Conservation (phyloP, 306 rosid genomes). For the Mucuna pruriens region DNA sequence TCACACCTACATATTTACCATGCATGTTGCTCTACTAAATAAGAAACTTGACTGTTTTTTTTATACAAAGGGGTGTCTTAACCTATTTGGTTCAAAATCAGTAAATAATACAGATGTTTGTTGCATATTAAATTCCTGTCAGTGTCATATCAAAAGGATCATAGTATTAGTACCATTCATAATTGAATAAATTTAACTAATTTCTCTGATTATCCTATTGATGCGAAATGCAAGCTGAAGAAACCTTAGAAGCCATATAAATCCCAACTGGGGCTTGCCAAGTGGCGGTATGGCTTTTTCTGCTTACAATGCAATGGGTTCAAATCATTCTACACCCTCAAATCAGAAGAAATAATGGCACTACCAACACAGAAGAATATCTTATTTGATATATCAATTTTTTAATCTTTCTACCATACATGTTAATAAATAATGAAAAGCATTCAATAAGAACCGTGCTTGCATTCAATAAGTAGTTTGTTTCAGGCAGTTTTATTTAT, state of each 20-base stretch:
- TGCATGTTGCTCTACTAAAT: neutral
- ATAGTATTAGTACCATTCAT: constrained; percentile 22
- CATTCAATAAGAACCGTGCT: constrained; percentile 25
- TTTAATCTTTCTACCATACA: neutral
- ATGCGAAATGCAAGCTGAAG: constrained; percentile 36
- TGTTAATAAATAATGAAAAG: neutral
- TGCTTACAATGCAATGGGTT: constrained; percentile 19
- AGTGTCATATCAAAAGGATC: neutral
- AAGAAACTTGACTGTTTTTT: neutral
- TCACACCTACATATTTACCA: neutral
- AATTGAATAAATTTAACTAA: neutral
- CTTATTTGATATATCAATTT: constrained; percentile 27
- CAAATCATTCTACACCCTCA: constrained; percentile 30
- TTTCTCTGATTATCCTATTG: constrained; percentile 7
- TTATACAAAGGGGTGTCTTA: neutral
- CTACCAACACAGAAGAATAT: constrained; percentile 15
- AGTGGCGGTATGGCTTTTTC: constrained; percentile 37
- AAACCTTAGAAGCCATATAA: constrained; percentile 16
- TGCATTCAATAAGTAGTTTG: constrained; percentile 23
- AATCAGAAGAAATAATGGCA: constrained; percentile 18
- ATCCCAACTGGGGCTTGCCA: constrained; percentile 21
- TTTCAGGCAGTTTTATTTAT: neutral
- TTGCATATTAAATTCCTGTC: neutral
- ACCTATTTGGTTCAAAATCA: neutral
- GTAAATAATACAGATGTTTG: neutral